Conservation (phyloP, 176 grass and related monocot genomes). For the Echinochloa phyllopogon region DNA sequence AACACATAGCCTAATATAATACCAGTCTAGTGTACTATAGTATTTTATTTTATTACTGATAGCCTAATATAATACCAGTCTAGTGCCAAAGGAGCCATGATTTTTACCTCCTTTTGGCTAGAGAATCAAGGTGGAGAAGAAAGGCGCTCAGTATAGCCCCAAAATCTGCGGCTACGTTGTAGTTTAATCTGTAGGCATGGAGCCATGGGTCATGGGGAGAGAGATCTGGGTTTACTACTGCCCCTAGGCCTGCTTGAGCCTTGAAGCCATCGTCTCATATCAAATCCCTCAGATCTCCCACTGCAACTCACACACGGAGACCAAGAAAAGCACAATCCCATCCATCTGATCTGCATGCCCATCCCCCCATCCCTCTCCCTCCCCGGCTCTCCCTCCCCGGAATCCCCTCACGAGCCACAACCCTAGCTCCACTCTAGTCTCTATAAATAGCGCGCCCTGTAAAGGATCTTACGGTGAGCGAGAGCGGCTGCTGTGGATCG, state of each 20-base stretch:
- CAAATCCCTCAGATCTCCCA: conserved; percentile 48
- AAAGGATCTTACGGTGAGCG: conserved; percentile 12
- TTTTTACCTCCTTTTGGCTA: conserved; percentile 42
- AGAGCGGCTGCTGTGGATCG: not conserved
- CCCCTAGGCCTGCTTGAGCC: conserved; percentile 27
- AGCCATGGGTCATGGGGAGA: not conserved
- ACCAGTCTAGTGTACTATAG: not conserved
- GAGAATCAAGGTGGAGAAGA: conserved; percentile 36
- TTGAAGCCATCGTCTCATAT: conserved; percentile 15
- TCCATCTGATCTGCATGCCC: conserved; percentile 44
- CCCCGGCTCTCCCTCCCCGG: not conserved
- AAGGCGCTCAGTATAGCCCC: conserved; percentile 20
- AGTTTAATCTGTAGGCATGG: conserved; percentile 12
- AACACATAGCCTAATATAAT: not conserved
- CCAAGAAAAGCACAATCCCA: conserved; percentile 56
- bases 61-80: not conserved
- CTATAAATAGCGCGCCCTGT: conserved; percentile 56
- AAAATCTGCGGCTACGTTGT: conserved; percentile 31
- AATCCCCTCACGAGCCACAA: conserved; percentile 34
- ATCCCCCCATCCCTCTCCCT: not conserved
- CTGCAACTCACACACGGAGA: conserved; percentile 32
- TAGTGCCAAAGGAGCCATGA: conserved; percentile 39
- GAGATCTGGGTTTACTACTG: conserved; percentile 27
- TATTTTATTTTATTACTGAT: not conserved
- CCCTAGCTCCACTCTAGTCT: conserved; percentile 47